Percentiles rank a stretch among this genome's conserved stretches.
Evolutionary conservation across 176 grass and related monocot genomes (phyloP).

Genomic region (Dendrocalamus sinicus): DNA sequence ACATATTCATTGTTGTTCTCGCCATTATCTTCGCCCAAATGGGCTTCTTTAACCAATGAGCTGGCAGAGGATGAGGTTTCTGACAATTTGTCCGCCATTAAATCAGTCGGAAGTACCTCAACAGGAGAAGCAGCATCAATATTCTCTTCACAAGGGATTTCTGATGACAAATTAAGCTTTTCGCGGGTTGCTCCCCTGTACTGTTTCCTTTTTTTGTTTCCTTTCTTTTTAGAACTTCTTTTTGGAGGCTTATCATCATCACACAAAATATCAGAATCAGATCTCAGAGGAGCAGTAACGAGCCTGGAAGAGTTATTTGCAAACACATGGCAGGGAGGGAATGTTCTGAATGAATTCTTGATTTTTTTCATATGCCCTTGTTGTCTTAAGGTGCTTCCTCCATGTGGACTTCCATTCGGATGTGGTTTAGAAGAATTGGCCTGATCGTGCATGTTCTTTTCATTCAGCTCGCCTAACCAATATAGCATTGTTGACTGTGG

Average conservation of each 20-base stretch:
- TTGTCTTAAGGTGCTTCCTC: slow-evolving; percentile 35
- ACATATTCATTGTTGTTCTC: slow-evolving; percentile 9
- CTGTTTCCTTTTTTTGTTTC: slow-evolving; percentile 46
- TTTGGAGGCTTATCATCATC: slow-evolving; percentile 33
- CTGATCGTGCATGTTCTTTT: slow-evolving; percentile 59
- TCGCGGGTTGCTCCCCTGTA: not conserved
- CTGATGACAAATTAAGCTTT: slow-evolving; percentile 37
- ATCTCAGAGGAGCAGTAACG: slow-evolving; percentile 27
- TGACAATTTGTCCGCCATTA: slow-evolving; percentile 39
- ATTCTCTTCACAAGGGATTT: slow-evolving; percentile 44
- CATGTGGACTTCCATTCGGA: slow-evolving; percentile 31
- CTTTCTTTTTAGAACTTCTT: slow-evolving; percentile 46
- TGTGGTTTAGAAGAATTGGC: slow-evolving; percentile 36
- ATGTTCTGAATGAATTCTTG: not conserved
- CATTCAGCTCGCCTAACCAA: slow-evolving; percentile 44
- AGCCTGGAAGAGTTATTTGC: slow-evolving; percentile 27
- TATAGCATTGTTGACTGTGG: slow-evolving; percentile 28
- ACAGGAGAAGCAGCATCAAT: slow-evolving; percentile 35
- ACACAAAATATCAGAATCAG: slow-evolving; percentile 50
- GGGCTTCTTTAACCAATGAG: slow-evolving; percentile 26
- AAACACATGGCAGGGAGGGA: slow-evolving; percentile 37
- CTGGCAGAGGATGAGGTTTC: slow-evolving; percentile 35
- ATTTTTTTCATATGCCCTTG: slow-evolving; percentile 28
- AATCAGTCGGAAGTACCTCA: slow-evolving; percentile 39
- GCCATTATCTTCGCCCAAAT: slow-evolving; percentile 38